Conservation (phyloP, 148 eudicot genomes). For the Camellia granthamiana region DNA sequence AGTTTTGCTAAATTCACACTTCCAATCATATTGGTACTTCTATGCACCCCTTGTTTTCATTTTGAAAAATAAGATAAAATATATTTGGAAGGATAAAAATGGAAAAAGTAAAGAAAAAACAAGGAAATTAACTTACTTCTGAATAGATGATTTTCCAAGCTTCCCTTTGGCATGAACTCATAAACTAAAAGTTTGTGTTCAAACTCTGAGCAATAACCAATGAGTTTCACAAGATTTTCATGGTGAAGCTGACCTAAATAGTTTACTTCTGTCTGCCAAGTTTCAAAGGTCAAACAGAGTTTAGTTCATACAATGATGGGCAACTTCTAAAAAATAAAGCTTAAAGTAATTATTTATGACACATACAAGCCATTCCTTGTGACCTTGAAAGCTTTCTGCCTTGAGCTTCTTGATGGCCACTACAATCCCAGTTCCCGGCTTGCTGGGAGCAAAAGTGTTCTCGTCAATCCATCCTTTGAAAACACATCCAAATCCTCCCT, state of each 20-base stretch:
- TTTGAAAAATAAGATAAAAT: not conserved
- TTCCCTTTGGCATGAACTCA: conserved; percentile 85
- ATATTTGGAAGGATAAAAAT: not conserved
- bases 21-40: not conserved
- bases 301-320: not conserved
- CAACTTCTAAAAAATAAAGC: not conserved
- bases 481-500: conserved; percentile 85
- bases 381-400: conserved; percentile 87
- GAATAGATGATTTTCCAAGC: conserved; percentile 83
- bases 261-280: conserved; percentile 74
- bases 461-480: conserved; percentile 88
- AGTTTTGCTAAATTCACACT: not conserved
- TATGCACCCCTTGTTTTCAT: not conserved
- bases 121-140: conserved; percentile 51
- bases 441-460: conserved; percentile 59
- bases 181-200: conserved; percentile 77
- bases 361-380: conserved; percentile 91
- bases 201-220: conserved; percentile 75
- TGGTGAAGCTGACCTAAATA: conserved; percentile 74
- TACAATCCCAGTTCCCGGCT: conserved; percentile 79
- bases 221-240: conserved; percentile 70
- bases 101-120: not conserved
- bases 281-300: conserved; percentile 1
- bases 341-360: not conserved
- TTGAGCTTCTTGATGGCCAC: conserved; percentile 84